Evolutionary conservation across 106 monocot species (phyloP).

Genomic region (Chionographis japonica): DNA sequence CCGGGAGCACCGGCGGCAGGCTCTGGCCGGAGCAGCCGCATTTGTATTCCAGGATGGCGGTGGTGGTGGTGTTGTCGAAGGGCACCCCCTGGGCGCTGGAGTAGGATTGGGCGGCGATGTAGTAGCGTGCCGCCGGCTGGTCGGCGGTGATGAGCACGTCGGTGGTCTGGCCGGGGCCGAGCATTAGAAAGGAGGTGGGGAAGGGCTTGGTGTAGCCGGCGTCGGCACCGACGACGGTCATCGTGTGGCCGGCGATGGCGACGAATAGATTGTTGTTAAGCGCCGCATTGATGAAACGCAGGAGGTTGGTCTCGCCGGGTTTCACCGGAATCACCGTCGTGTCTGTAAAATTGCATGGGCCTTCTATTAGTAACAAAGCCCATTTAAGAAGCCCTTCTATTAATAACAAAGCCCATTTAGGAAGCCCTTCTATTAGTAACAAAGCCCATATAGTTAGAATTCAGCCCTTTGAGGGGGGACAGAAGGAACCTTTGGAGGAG

Average conservation of each 20-base stretch:
- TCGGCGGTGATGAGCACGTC: constrained; percentile 43
- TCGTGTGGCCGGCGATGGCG: constrained; percentile 43
- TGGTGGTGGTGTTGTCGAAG: constrained; percentile 67
- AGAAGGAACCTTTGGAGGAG: constrained; percentile 31
- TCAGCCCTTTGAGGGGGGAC: neutral
- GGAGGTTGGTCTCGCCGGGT: constrained; percentile 34
- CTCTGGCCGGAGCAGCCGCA: constrained; percentile 9
- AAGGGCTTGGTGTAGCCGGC: constrained; percentile 54
- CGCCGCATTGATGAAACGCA: constrained; percentile 62
- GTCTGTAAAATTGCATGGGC: neutral
- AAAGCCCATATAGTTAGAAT: too few species aligned
- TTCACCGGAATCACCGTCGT: constrained; percentile 36
- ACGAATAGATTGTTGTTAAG: constrained; percentile 50
- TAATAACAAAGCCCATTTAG: too few species aligned
- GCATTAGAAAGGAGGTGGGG: constrained; percentile 36
- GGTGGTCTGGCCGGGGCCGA: constrained; percentile 68
- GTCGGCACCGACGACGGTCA: constrained; percentile 62
- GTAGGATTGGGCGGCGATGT: constrained; percentile 57
- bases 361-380: too few species aligned
- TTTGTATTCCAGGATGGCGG: constrained; percentile 49
- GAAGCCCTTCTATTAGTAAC: too few species aligned
- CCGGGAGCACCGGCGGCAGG: constrained; percentile 20
- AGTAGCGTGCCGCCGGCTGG: constrained; percentile 34
- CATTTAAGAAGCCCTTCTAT: too few species aligned
- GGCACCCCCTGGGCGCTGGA: constrained; percentile 18